These are phyloP conservation scores for Hericium alpestre DNA, from an alignment of 768 basidiomycete genomes.

Conservation along the genomic window DNA sequence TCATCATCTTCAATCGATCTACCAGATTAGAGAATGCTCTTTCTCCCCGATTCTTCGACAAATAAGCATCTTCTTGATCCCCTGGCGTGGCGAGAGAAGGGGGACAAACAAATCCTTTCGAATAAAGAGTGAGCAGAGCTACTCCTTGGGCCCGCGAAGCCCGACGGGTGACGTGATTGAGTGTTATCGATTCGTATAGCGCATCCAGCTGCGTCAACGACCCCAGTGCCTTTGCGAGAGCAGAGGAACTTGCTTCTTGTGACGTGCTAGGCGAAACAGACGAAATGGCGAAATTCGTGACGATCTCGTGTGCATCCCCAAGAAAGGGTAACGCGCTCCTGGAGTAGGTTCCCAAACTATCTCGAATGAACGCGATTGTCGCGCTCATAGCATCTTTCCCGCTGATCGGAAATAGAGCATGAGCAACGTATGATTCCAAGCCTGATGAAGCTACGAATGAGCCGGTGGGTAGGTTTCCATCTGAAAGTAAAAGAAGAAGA, in stretches of 20 bases:
- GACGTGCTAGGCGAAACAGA: neutral
- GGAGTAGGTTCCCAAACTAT: constrained; percentile 72
- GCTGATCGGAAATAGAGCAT: constrained; percentile 53
- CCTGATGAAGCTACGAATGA: constrained; percentile 94
- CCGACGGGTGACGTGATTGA: constrained; percentile 81
- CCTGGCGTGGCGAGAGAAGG: constrained; percentile 19
- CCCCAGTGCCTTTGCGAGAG: constrained; percentile 23
- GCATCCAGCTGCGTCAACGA: constrained; percentile 52
- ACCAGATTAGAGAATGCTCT: constrained; percentile 31
- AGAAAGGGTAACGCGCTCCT: constrained; percentile 71
- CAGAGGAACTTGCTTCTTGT: constrained; percentile 3
- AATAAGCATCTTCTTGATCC: constrained; percentile 1
- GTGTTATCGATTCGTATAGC: constrained; percentile 74
- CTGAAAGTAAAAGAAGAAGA: constrained; percentile 69
- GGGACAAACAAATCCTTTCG: constrained; percentile 67
- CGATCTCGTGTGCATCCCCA: constrained; percentile 49
- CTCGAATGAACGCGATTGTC: constrained; percentile 52
- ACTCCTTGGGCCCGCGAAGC: constrained; percentile 89
- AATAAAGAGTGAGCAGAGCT: constrained; percentile 81
- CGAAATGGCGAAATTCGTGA: constrained; percentile 13
- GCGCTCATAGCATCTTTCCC: constrained; percentile 20
- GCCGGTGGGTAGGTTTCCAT: constrained; percentile 93
- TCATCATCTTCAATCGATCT: constrained; percentile 56
- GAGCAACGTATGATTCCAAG: constrained; percentile 80
- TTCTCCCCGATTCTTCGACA: constrained; percentile 12